Evolutionary conservation across 2,329 filamentous ascomycete genomes (phyloP).

Genomic region (Cladosporium sp.): DNA sequence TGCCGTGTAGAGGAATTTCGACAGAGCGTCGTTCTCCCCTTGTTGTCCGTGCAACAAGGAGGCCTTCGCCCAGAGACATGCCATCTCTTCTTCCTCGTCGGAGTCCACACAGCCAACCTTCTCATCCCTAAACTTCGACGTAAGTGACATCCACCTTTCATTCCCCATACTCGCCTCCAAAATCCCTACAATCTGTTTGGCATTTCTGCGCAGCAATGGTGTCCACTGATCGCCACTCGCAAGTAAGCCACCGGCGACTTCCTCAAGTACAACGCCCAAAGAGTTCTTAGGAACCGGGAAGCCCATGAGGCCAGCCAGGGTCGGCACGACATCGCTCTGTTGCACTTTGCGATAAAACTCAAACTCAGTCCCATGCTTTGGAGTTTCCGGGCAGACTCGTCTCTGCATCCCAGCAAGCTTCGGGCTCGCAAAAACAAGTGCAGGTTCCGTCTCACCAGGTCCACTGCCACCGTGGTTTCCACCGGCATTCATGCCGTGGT

Average conservation of each 20-base stretch:
- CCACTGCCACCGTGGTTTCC: slow-evolving; percentile 96
- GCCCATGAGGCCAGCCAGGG: slow-evolving; percentile 77
- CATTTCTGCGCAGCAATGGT: slow-evolving; percentile 49
- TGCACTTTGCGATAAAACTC: slow-evolving; percentile 81
- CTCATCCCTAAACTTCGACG: not conserved
- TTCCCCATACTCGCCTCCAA: slow-evolving; percentile 64
- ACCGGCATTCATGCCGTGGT: slow-evolving; percentile 99
- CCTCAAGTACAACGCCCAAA: slow-evolving; percentile 50
- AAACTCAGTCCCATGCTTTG: slow-evolving; percentile 59
- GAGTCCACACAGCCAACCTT: not conserved
- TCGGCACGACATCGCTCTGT: slow-evolving; percentile 90
- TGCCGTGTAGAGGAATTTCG: slow-evolving; percentile 61
- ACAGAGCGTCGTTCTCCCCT: slow-evolving; percentile 13
- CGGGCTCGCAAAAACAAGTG: slow-evolving; percentile 84
- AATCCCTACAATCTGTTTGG: slow-evolving; percentile 72
- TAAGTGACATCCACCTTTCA: slow-evolving; percentile 10
- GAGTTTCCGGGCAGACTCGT: slow-evolving; percentile 48
- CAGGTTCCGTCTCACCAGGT: slow-evolving; percentile 87
- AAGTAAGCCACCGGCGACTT: slow-evolving; percentile 56
- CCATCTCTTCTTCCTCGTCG: slow-evolving; percentile 20
- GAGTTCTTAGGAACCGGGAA: slow-evolving; percentile 88
- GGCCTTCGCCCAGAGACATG: slow-evolving; percentile 16
- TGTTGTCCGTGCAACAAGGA: slow-evolving; percentile 19
- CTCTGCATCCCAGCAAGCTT: slow-evolving; percentile 41
- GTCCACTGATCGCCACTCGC: not conserved